Conservation (phyloP, 2,329 filamentous ascomycete genomes). For the Fonsecaea pugnacius region DNA sequence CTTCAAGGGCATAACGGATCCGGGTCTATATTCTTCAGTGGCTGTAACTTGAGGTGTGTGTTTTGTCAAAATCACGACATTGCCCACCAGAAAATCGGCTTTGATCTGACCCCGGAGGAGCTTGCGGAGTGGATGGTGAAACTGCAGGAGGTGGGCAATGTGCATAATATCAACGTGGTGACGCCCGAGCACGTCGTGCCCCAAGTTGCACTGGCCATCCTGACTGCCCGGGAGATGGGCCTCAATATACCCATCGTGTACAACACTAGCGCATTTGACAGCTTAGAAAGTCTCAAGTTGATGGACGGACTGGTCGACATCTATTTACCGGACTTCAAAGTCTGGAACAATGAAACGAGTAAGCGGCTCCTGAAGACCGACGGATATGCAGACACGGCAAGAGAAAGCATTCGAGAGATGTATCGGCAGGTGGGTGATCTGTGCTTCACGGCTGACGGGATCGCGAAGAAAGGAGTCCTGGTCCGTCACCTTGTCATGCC, state of each 20-base stretch:
- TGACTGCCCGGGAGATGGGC: conserved; percentile 72
- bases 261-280: conserved; percentile 84
- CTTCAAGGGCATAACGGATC: conserved; percentile 81
- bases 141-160: conserved; percentile 74
- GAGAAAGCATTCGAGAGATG: conserved; percentile 79
- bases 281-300: conserved; percentile 69
- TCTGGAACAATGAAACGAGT: conserved; percentile 70
- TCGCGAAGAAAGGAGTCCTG: conserved; percentile 76
- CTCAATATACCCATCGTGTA: conserved; percentile 76
- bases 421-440: conserved; percentile 80
- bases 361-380: conserved; percentile 77
- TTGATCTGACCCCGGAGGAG: conserved; percentile 77
- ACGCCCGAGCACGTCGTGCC: conserved; percentile 87
- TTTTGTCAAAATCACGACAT: conserved; percentile 84
- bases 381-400: conserved; percentile 72
- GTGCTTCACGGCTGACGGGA: conserved; percentile 78
- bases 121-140: conserved; percentile 83
- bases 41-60: conserved; percentile 74
- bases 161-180: conserved; percentile 89
- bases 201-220: conserved; percentile 76
- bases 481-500: conserved; percentile 86
- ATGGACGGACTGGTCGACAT: conserved; percentile 82
- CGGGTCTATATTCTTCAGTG: conserved; percentile 80
- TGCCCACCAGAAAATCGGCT: conserved; percentile 77
- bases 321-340: conserved; percentile 87